These are phyloP conservation scores for Cubamyces lactineus DNA, from an alignment of 768 basidiomycete species.

Conservation along the genomic window DNA sequence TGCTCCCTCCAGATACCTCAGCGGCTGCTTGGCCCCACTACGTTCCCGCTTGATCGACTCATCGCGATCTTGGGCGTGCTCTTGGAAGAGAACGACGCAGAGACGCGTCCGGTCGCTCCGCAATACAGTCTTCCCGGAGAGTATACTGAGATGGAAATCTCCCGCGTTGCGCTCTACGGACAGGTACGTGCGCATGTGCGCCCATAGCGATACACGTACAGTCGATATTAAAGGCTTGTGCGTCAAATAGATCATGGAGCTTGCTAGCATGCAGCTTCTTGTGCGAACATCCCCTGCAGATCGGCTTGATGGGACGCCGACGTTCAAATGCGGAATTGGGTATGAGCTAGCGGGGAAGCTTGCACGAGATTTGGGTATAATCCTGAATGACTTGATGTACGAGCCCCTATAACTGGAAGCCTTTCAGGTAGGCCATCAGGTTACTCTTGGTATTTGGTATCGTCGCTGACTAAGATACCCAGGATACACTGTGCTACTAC, in stretches of 20 bases:
- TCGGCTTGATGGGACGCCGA: constrained; percentile 67
- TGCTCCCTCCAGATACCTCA: constrained; percentile 61
- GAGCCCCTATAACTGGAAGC: constrained; percentile 39
- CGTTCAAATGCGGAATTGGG: constrained; percentile 75
- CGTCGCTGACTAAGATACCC: too few relatives aligned
- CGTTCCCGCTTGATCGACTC: constrained; percentile 80
- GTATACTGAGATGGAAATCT: constrained; percentile 73
- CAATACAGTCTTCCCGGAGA: constrained; percentile 66
- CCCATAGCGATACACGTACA: background rate
- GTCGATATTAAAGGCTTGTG: background rate
- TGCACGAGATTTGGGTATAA: constrained; percentile 62
- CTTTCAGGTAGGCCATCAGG: background rate
- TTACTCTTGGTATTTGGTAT: too few relatives aligned
- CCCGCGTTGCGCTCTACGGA: constrained; percentile 59
- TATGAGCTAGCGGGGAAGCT: constrained; percentile 57
- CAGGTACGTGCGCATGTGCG: constrained; percentile 46
- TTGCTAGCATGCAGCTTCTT: constrained; percentile 66
- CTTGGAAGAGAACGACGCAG: constrained; percentile 69
- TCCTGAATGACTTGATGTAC: constrained; percentile 70
- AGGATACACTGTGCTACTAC: too few relatives aligned
- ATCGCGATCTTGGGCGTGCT: constrained; percentile 79
- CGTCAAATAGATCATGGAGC: constrained; percentile 59
- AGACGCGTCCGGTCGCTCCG: constrained; percentile 47
- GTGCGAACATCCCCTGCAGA: constrained; percentile 64
- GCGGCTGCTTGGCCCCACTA: constrained; percentile 73